Base-by-base conservation (phyloP, 768 basidiomycete species). In the Psilocybe tampanensis region DNA sequence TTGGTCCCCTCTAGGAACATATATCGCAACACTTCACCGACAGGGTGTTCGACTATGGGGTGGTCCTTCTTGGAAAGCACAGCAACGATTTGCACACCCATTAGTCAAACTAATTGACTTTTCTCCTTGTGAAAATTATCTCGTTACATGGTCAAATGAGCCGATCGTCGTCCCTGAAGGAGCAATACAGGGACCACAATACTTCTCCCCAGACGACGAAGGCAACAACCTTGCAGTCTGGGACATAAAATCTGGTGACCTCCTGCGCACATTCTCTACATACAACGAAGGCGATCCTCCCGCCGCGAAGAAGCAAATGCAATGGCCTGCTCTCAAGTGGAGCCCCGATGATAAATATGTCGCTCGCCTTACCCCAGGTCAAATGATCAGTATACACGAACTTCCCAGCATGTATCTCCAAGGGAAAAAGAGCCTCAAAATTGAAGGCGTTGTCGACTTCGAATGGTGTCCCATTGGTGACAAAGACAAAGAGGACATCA, bases 1-100 rank as follows among this genome's bases (percentile, higher is more conserved):
- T 26, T 99, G 97, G 97, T 98, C 97, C 19, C 95, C 95, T 18
- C 80, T 90, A 52, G 97, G 97, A 32, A 98, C 95, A n/a, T 93
- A 89, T 69, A 80, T 98, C 60, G 89, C 94, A 36, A 95, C 96
- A 1, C 83, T 98, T 45, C 95, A 98, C 70, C 86, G 94, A 39
- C 95, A 94, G 71, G 97, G 97, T 72, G 92, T 98, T 57, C 90
- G 93, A 26, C 80, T 98, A 34, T 98, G 95, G 94, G 96, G 94
- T 47, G 97, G 97, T 12, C 74, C 88, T 23, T 93, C 92, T 11
- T 98, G 93, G 89, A 86, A 89, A 62, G 86, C 84, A 45, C 87
- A 92, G 60, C 88, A 91, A 68, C 89, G 93, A 44, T 98, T 97
- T 69, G 94, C 94, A 15, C 97, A 99, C 72, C 95, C 95, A 4